Conservation (phyloP, 1,284 basidiomycete genomes). For the Schizophyllum commune region DNA sequence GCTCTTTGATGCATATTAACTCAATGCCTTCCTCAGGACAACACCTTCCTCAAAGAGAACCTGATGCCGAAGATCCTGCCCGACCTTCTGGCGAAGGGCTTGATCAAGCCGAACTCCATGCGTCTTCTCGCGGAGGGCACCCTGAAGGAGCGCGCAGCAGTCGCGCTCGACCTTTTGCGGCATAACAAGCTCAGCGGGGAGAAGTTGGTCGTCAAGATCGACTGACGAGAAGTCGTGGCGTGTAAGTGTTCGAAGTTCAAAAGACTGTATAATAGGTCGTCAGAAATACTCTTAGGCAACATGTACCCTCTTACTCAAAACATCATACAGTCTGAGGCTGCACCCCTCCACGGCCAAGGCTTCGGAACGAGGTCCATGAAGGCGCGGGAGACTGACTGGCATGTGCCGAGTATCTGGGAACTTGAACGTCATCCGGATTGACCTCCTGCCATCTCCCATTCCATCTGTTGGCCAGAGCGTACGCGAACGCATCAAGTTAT, state of each 20-base stretch:
- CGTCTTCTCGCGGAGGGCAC: conserved; percentile 34
- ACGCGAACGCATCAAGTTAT: no score
- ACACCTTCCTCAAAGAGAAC: conserved; percentile 31
- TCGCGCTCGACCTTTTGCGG: conserved; percentile 34
- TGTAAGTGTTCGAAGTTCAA: no score
- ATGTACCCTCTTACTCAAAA: no score
- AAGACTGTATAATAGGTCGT: background rate
- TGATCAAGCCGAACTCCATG: conserved; percentile 33
- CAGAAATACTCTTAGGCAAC: no score
- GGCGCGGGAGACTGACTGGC: no score
- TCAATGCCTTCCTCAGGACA: conserved; percentile 19
- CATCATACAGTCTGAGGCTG: background rate
- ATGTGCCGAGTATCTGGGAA: no score
- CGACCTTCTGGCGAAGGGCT: conserved; percentile 26
- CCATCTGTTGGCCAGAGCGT: no score
- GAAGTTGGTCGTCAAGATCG: conserved; percentile 37
- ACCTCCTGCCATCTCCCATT: no score
- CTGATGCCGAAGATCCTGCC: conserved; percentile 40
- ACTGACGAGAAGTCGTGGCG: background rate
- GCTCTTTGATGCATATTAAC: background rate
- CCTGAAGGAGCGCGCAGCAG: conserved; percentile 30
- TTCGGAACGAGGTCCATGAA: no score
- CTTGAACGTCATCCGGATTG: no score
- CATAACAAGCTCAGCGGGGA: conserved; percentile 41
- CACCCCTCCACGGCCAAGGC: no score